These are phyloP conservation scores for Agaricales sp. DNA, from an alignment of 1,284 basidiomycete species.

Conservation along the genomic window DNA sequence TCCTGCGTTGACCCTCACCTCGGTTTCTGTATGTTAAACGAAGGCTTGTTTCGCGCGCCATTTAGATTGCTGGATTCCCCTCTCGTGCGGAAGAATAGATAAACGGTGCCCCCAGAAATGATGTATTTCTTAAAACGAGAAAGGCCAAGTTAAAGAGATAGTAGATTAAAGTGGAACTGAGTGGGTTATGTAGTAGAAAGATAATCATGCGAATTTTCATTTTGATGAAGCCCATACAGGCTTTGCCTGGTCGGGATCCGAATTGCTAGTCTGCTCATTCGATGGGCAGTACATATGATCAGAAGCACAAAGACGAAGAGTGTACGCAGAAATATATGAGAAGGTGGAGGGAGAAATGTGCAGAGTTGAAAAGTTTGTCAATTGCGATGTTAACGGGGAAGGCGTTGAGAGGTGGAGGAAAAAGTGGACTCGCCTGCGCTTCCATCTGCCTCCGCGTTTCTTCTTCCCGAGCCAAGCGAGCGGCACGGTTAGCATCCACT, in stretches of 20 bases:
- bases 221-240: conserved; percentile 34
- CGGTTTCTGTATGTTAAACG: neutral
- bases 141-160: too few relatives aligned
- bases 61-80: neutral
- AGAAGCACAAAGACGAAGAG: neutral
- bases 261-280: conserved; percentile 12
- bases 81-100: too few relatives aligned
- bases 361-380: neutral
- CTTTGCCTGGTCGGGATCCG: conserved; percentile 36
- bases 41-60: neutral
- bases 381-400: conserved; percentile 1
- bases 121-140: too few relatives aligned
- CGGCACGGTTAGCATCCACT: conserved; percentile 52
- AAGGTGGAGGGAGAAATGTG: too few relatives aligned
- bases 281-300: neutral
- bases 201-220: neutral
- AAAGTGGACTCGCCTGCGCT: conserved; percentile 36
- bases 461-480: conserved; percentile 44
- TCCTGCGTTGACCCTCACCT: too few relatives aligned
- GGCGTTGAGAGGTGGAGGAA: neutral
- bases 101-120: too few relatives aligned
- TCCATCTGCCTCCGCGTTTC: conserved; percentile 41
- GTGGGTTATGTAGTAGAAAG: neutral
- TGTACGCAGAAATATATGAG: neutral
- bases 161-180: too few relatives aligned